Evolutionary conservation across 2,329 filamentous ascomycete species (phyloP), one percentile per base, ranked within the genome.

Genomic region (Ceratocystis colombiana): DNA sequence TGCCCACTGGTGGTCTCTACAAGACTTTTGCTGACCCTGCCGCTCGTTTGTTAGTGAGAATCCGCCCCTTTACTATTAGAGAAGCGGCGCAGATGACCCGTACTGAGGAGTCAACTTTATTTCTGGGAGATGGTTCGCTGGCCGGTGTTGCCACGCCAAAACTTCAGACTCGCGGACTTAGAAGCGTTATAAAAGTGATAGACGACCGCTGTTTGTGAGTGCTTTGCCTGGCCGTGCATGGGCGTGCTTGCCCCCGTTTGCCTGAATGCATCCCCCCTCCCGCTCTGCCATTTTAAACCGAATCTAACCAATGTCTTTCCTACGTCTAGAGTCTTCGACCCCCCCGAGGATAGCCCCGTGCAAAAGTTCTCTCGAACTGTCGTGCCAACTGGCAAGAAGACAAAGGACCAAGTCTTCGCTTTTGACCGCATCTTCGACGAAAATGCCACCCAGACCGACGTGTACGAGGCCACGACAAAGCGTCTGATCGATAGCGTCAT

Each of bases 391-490:
- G 91, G 92, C 66, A 97, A 96, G 77, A 88, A 91, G 71, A 89
- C 94, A 72, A 99, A 99, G 75, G 95, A 99, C 74, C 92, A 96
- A 75, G 94, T 94, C 3, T 99, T 99, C 72, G 92, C 88, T 64
- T 99, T 99, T 77, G 94, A 99, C 76, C 83, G 89, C 66, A 89
- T 99, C 69, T 97, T 99, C 76, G 94, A 99, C 80, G 92, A 97
- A 68, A 96, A 93, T 74, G 89, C 89, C 20, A 87, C 87, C 5
- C 94, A 99, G 73, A 87, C 84, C 67, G 94, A 99, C 73, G 90
- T 99, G 0, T 99, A 97, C 79, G 94, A 97, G 75, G 83, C 89
- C 15, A 97, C 94, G 0, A 96, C 93, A 1, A 89, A 88, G 75
- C 84, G 79, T 66, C 83, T 99, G n/a, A 83, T 99, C 68, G 93